Percentiles rank a stretch among this genome's conserved stretches.
Evolutionary conservation across 495 filamentous ascomycete species (phyloP).

Genomic region (Penicillium coprophilum): DNA sequence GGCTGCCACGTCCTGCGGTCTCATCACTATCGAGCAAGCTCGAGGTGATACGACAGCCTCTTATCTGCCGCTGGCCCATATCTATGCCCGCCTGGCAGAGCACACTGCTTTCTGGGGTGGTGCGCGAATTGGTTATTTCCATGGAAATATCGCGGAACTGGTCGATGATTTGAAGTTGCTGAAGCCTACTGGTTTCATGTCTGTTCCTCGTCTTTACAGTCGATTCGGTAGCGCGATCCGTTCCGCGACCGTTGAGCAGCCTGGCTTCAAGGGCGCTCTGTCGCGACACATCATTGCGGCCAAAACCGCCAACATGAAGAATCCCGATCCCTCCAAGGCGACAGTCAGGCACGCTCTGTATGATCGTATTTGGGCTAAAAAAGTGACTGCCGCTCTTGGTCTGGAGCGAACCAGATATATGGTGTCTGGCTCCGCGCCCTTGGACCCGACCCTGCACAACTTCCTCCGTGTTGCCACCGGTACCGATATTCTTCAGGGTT

Average conservation of each 20-base stretch:
- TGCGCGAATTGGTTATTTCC: constrained; percentile 86
- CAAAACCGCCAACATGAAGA: constrained; percentile 76
- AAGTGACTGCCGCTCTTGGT: constrained; percentile 78
- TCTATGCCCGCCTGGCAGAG: constrained; percentile 83
- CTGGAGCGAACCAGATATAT: constrained; percentile 70
- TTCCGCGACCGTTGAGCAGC: constrained; percentile 70
- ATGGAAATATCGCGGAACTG: constrained; percentile 82
- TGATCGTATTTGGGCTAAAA: constrained; percentile 90
- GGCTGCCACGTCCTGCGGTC: constrained; percentile 61
- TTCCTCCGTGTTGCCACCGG: constrained; percentile 84
- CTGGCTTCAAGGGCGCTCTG: constrained; percentile 78
- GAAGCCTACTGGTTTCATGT: constrained; percentile 78
- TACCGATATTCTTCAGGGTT: constrained; percentile 83
- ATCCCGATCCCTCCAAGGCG: constrained; percentile 64
- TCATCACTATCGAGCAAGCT: constrained; percentile 50
- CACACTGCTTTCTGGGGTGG: constrained; percentile 72
- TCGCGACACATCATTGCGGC: constrained; percentile 75
- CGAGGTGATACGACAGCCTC: constrained; percentile 67
- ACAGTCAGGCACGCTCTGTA: constrained; percentile 83
- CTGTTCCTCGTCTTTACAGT: constrained; percentile 89
- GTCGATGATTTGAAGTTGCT: constrained; percentile 90
- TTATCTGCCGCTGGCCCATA: constrained; percentile 93
- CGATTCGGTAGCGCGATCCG: constrained; percentile 83
- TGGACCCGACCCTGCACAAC: constrained; percentile 82
- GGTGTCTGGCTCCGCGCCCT: constrained; percentile 86